Percentiles rank a stretch among this genome's conserved stretches.
Evolutionary conservation across 2,329 filamentous ascomycete genomes (phyloP).

Genomic region (Oidium heveae): DNA sequence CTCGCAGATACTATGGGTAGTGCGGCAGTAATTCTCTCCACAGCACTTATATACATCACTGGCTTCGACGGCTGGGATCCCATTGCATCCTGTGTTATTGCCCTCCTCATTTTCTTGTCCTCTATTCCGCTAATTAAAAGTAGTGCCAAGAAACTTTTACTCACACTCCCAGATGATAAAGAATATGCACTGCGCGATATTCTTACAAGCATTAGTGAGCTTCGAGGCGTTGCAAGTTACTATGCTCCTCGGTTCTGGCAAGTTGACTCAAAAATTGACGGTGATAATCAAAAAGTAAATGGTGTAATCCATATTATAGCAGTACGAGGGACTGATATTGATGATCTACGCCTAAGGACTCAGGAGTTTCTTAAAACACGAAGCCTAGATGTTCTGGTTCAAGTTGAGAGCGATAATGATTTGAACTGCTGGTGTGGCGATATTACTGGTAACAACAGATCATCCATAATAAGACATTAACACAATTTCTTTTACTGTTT

Average conservation of each 20-base stretch:
- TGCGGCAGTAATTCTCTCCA: conserved; percentile 81
- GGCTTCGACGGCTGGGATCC: conserved; percentile 92
- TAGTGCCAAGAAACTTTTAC: conserved; percentile 56
- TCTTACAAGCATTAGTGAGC: conserved; percentile 54
- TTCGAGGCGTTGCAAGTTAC: conserved; percentile 69
- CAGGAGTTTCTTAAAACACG: conserved; percentile 42
- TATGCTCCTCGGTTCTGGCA: conserved; percentile 81
- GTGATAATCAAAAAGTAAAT: conserved; percentile 29
- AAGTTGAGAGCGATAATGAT: too few relatives aligned
- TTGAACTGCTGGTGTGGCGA: too few relatives aligned
- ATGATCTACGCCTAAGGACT: conserved; percentile 65
- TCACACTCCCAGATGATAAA: conserved; percentile 60
- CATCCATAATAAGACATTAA: too few relatives aligned
- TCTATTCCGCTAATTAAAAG: conserved; percentile 70
- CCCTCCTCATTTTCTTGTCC: conserved; percentile 76
- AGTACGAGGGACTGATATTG: conserved; percentile 42
- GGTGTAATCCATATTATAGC: conserved; percentile 76
- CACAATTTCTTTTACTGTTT: too few relatives aligned
- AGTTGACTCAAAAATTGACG: conserved; percentile 32
- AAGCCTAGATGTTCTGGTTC: too few relatives aligned
- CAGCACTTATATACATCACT: conserved; percentile 61
- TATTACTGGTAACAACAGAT: too few relatives aligned
- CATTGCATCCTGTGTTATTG: conserved; percentile 78
- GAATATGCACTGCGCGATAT: conserved; percentile 78
- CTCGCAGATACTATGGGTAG: conserved; percentile 87